Base-by-base conservation (phyloP, 2,329 filamentous ascomycete genomes). In the Hypoxylon sp. region DNA sequence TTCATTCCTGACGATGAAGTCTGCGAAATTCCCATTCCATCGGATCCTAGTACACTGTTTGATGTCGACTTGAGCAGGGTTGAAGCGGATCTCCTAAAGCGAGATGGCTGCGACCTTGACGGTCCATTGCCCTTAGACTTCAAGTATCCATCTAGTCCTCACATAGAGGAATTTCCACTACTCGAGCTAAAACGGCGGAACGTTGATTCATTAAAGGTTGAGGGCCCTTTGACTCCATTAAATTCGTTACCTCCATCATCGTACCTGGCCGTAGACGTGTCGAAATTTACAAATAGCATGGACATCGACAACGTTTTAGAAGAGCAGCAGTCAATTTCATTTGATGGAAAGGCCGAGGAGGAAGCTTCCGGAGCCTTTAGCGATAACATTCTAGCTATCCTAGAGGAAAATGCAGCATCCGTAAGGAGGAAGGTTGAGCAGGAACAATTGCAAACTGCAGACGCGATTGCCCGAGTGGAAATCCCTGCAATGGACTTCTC, bases 401-500 rank as follows among this genome's bases (percentile, higher is more conserved):
- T 79, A 37, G 56, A 72, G 22, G 64, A 74, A 27, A 61, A 59
- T 35, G 69, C 72, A 2, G 35, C 22, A 31, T 25, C 30, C 2
- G 60, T 71, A 7, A 62, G 53, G 40, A 72, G 65, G 68, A 66
- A 25, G 3, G 65, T 77, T 31, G 74, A 77, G 22, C 77, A 78
- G 49, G 76, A 79, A 40, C 69, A 67, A 10, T 68, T 78, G 20
- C 72, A 75, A 30, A 65, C 69, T 30, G 67, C 67, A 46, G 73
- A 73, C 62, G 74, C 77, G 11, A 63, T 73, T 17, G 75, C 76
- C 46, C 71, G 77, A 57, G 62, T 77, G 30, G 63, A 73, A 37
- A 72, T 77, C 22, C 77, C 77, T 3, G 49, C 67, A 14, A 70
- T 76, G 68, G 76, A 79, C 37, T 78, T 78, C 63, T 72, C 71